phyloP scores from a whole-genome alignment of 2,329 filamentous ascomycete genomes.

The Nigrospora sphaerica region DNA sequence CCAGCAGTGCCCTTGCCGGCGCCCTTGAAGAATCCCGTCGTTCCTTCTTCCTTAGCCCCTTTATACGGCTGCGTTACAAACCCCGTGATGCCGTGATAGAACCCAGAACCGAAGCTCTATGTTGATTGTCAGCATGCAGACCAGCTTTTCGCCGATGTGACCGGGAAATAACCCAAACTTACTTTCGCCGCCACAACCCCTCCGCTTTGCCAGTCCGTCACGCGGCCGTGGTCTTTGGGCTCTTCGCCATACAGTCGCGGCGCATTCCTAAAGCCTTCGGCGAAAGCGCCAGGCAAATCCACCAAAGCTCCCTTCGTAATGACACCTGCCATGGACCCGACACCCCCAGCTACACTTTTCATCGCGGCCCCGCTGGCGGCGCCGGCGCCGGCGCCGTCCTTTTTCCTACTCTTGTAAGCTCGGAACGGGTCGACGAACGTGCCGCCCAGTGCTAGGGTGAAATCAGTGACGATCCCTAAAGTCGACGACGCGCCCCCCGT shows the following conservation, averaged over 20 bases:
- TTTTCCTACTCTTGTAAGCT: no score
- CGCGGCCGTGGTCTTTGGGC: not conserved
- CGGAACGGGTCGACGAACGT: not conserved
- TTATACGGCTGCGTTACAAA: no score
- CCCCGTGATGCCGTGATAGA: no score
- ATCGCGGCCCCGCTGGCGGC: not conserved
- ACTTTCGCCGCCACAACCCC: no score
- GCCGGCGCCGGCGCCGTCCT: no score
- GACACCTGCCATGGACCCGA: not conserved
- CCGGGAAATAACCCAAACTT: no score
- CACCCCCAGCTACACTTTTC: not conserved
- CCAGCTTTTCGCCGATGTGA: no score
- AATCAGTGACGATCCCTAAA: conserved; percentile 2
- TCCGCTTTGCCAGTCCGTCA: not conserved
- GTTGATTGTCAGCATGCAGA: no score
- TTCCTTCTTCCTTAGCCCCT: no score
- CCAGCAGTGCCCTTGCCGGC: no score
- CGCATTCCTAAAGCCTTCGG: not conserved
- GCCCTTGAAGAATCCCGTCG: no score
- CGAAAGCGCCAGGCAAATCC: not conserved
- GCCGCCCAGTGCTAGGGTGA: not conserved
- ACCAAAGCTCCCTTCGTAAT: not conserved
- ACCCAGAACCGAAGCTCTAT: no score
- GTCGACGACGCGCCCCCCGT: conserved; percentile 14
- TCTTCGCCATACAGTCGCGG: not conserved